These are phyloP conservation scores for Xanthoceras sorbifolium DNA, from an alignment of 345 rosid species.

Conservation along the genomic window DNA sequence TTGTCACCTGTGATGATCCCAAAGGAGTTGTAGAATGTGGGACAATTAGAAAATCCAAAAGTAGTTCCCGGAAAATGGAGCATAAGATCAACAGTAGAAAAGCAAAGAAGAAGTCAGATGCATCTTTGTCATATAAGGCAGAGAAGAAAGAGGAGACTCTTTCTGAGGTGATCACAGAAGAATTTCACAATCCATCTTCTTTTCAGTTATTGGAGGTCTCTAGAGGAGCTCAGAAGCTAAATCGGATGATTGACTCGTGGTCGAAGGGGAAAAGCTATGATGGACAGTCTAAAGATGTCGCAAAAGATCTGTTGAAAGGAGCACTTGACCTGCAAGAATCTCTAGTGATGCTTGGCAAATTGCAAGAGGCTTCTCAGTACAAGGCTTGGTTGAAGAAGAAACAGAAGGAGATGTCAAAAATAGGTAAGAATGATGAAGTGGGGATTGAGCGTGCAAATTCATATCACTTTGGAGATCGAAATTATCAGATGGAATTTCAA, in stretches of 20 bases:
- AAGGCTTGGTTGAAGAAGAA: conserved; percentile 53
- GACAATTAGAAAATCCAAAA: conserved; percentile 63
- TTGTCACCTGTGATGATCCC: conserved; percentile 84
- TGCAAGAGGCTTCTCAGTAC: conserved; percentile 71
- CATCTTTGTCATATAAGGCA: conserved; percentile 21
- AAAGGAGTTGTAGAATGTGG: conserved; percentile 84
- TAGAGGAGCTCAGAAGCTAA: conserved; percentile 79
- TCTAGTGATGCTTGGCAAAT: conserved; percentile 62
- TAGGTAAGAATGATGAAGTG: conserved; percentile 32
- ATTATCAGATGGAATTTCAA: conserved; percentile 23
- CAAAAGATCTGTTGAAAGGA: conserved; percentile 73
- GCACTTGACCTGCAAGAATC: conserved; percentile 92
- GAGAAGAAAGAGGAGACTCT: conserved; percentile 35
- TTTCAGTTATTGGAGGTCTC: conserved; percentile 78
- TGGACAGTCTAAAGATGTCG: conserved; percentile 55
- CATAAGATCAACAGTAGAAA: conserved; percentile 29
- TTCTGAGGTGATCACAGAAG: conserved; percentile 28
- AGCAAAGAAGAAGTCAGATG: conserved; percentile 27
- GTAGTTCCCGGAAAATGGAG: conserved; percentile 44
- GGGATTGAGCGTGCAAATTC: conserved; percentile 41
- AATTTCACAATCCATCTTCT: conserved; percentile 39
- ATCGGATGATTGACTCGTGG: conserved; percentile 64
- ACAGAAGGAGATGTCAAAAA: conserved; percentile 35
- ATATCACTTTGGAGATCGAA: conserved; percentile 35
- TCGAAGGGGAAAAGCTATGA: conserved; percentile 48